Base-by-base conservation (phyloP, 306 rosid genomes). In the Canavalia ensiformis region DNA sequence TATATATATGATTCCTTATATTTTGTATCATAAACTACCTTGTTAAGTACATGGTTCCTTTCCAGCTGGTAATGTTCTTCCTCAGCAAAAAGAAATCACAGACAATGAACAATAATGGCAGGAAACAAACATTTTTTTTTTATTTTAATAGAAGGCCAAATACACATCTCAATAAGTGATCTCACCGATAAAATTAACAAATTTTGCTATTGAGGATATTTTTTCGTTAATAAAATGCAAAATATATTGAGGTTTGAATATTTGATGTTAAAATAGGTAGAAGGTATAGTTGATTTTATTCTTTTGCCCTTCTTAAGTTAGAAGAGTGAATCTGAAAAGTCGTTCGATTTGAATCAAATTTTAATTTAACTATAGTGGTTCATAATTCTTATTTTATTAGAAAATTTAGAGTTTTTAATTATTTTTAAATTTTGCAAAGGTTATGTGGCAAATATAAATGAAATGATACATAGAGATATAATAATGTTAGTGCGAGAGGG, bases 261-360 rank as follows among this genome's bases (percentile, higher is more conserved):
- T 42, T 46, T 41, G 18, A 35, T 47, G 5, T 9, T 4, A 41
- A 50, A 35, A 76, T 18, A 37, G 1, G 44, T 28, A 41, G 51
- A 47, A 33, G 18, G 35, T 45, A 51, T 65, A 8, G 9, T 35
- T 4, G 41, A 77, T 63, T 47, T 63, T 0, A 33, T 18, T 47
- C 34, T 2, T 10, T 62, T 47, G 1, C 2, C 11, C 47, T 18
- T 62, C 44, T 11, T 13, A 9, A 50, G 37, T 34, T 47, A 49
- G 6, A 51, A 66, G 82, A 77, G 13, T 66, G 82, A 28, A 52
- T 12, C 31, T 64, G 74, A 37, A 64, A 77, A 7, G 47, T 56
- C 62, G 49, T 68, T 59, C 34, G 12, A n/a, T 49, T 49, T 8
- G n/a, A 49, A 9, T 49, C 13, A 49, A 10, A 49, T 8, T 49